These are phyloP conservation scores for Cladosporium sp. DNA, from an alignment of 2,329 filamentous ascomycete genomes.

Conservation along the genomic window DNA sequence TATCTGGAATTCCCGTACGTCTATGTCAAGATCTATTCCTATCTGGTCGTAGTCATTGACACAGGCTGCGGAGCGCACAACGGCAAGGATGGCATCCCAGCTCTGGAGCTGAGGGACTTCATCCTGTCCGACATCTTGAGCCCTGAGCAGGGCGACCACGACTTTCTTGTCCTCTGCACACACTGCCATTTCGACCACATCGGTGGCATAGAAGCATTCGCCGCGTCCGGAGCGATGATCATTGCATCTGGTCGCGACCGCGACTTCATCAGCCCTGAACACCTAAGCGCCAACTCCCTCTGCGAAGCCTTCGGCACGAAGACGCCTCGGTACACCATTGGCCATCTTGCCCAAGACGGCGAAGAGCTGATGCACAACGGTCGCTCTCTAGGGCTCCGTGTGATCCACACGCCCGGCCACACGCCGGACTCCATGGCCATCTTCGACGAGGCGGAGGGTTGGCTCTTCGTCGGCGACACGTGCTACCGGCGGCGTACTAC, in stretches of 20 bases:
- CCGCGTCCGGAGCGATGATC: neutral
- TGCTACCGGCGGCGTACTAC: conserved; percentile 29
- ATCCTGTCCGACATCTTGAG: conserved; percentile 2
- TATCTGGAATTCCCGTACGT: conserved; percentile 12
- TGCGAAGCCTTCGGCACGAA: conserved; percentile 34
- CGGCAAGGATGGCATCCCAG: neutral
- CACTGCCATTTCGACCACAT: conserved; percentile 15
- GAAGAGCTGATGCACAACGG: conserved; percentile 23
- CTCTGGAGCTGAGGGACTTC: conserved; percentile 9
- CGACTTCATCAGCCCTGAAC: conserved; percentile 1
- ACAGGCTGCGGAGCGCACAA: conserved; percentile 11
- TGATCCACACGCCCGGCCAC: conserved; percentile 43
- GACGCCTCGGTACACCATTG: conserved; percentile 37
- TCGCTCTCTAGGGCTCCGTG: conserved; percentile 32
- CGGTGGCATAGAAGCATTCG: conserved; percentile 11
- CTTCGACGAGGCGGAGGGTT: conserved; percentile 40
- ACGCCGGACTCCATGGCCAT: conserved; percentile 42
- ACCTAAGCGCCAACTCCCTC: conserved; percentile 34
- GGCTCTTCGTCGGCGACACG: conserved; percentile 43
- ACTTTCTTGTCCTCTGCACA: conserved; percentile 10
- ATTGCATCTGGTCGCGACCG: conserved; percentile 7
- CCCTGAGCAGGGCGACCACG: neutral
- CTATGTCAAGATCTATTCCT: conserved; percentile 10
- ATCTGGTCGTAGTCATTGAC: conserved; percentile 3
- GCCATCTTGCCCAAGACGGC: conserved; percentile 37